Evolutionary conservation across 75 land plant genomes (phyloP).

Genomic region (Pseudotsuga menziesii): DNA sequence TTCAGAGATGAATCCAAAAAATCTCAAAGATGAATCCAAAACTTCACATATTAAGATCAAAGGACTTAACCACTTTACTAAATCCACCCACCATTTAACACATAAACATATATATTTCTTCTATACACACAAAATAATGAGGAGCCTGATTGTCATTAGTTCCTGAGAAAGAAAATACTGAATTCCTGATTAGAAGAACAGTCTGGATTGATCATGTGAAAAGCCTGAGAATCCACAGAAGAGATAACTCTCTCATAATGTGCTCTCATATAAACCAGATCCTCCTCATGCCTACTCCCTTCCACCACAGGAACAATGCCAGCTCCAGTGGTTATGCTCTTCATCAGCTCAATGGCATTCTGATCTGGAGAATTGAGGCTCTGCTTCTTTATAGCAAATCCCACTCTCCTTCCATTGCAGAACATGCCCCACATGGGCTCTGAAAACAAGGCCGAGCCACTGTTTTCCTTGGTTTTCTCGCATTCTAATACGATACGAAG

Average conservation of each 20-base stretch:
- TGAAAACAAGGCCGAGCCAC: conserved; percentile 7
- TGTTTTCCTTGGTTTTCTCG: conserved; percentile 19
- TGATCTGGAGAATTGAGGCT: conserved; percentile 2
- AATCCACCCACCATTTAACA: too few relatives aligned
- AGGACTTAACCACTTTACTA: too few relatives aligned
- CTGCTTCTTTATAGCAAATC: conserved; percentile 19
- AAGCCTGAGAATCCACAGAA: conserved; percentile 24
- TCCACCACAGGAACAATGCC: conserved; percentile 24
- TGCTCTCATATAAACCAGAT: conserved; percentile 6
- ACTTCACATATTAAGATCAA: too few relatives aligned
- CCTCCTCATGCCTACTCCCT: not conserved
- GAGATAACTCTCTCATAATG: conserved; percentile 20
- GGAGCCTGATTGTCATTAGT: not conserved
- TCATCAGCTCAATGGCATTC: conserved; percentile 12
- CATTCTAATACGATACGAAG: conserved; percentile 34
- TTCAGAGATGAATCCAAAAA: too few relatives aligned
- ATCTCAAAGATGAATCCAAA: too few relatives aligned
- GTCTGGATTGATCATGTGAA: conserved; percentile 37
- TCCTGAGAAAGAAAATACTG: conserved; percentile 21
- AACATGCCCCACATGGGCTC: conserved; percentile 41
- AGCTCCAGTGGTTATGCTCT: conserved; percentile 20
- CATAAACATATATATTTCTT: too few relatives aligned
- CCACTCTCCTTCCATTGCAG: conserved; percentile 39
- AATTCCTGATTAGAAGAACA: conserved; percentile 24
- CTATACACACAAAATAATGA: too few relatives aligned